Base-by-base conservation (phyloP, 1,284 basidiomycete species). In the Malassezia vespertilionis region DNA sequence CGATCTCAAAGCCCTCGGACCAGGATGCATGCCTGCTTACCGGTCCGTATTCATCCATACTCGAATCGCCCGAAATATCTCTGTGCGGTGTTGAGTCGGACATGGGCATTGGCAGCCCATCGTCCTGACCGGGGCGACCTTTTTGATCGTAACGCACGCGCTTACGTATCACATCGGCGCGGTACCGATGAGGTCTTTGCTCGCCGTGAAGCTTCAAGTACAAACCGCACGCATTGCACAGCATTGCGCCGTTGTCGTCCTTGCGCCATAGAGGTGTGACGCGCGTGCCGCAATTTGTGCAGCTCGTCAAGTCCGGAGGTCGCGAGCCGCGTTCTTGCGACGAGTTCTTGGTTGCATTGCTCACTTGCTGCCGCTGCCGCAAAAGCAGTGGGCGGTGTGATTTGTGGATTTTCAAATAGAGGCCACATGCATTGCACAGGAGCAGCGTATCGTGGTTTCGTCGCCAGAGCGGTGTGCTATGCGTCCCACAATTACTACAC, bases 401-500 rank as follows among this genome's bases (percentile, higher is more conserved):
- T 51, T 66, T 66, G 56, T 68, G 65, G 23, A 68, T 56, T 42
- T 66, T 66, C 11, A 62, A 54, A 35, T 64, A 66, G n/a, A 68
- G 55, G 8, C 65, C 65, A 34, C 65, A 68, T 0, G 65, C 65
- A 40, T 68, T 68, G 57, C 65, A 68, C 11, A 66, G 57, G 33
- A 68, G 46, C 24, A 57, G 39, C 21, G 59, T 57, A 41, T 68
- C 60, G 2, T 61, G 55, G 33, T 64, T 62, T 15, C 65, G 38
- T 31, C 65, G 50, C 65, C 65, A 68, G 9, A 68, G 52, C 10
- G 65, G 65, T 2, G 65, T 68, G 9, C 56, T 57, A 6, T 56
- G 59, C 11, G 63, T 62, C 4, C 63, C 63, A 35, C 65, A 68
- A 40, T 68, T 68, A 46, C 62, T 62, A 52, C 65, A 68, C 20